These are phyloP conservation scores for Caryopteris hybrid DNA, from an alignment of 305 asterid species.

Conservation along the genomic window DNA sequence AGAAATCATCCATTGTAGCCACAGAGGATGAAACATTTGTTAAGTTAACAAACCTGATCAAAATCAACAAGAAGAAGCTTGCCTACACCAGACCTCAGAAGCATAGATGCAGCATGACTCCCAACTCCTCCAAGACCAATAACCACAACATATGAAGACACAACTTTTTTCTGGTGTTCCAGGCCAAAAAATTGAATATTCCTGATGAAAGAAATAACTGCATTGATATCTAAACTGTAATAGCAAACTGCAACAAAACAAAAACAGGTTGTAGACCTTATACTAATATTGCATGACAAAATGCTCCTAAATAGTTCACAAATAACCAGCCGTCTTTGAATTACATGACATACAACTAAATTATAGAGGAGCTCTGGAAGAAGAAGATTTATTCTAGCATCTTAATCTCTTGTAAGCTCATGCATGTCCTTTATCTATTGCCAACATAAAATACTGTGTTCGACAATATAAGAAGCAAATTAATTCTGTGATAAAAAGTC, in stretches of 20 bases:
- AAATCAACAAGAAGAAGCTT: conserved; percentile 94
- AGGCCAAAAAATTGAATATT: conserved; percentile 93
- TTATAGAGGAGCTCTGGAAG: neutral
- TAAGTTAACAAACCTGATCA: conserved; percentile 63
- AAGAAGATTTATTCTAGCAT: neutral
- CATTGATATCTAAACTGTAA: conserved; percentile 10
- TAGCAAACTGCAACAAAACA: neutral
- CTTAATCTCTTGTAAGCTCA: neutral
- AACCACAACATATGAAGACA: conserved; percentile 80
- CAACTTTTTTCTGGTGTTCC: conserved; percentile 75
- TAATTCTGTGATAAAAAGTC: neutral
- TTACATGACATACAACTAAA: conserved; percentile 5
- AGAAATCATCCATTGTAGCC: neutral
- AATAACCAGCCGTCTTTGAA: neutral
- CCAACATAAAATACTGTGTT: neutral
- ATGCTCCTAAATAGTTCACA: neutral
- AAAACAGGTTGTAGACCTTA: neutral
- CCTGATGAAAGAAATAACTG: conserved; percentile 41
- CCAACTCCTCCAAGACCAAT: conserved; percentile 99
- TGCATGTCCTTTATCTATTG: neutral
- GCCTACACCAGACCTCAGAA: conserved; percentile 93
- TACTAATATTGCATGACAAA: neutral
- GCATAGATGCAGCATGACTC: conserved; percentile 99
- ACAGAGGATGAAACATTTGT: neutral
- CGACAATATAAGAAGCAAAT: neutral